Evolutionary conservation across 768 basidiomycete genomes (phyloP).

Genomic region (Mycena galopus): DNA sequence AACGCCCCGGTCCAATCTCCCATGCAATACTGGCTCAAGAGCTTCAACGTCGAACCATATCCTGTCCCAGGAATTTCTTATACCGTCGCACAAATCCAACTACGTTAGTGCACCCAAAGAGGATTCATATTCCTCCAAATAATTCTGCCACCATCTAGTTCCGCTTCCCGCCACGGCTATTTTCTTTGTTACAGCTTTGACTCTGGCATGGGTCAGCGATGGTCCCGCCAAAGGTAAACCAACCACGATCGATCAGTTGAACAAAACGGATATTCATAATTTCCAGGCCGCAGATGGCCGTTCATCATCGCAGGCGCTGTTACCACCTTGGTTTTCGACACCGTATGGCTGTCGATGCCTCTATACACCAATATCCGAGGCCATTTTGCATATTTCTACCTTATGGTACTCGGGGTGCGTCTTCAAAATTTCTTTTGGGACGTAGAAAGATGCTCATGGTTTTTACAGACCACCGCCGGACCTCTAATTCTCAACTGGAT

Average conservation of each 20-base stretch:
- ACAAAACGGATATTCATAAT: neutral
- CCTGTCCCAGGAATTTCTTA: conserved; percentile 33
- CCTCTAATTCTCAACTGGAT: conserved; percentile 39
- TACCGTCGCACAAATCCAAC: conserved; percentile 35
- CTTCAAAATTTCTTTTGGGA: neutral
- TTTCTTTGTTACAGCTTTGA: conserved; percentile 31
- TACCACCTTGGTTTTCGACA: conserved; percentile 26
- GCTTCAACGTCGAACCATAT: conserved; percentile 37
- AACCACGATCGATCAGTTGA: neutral
- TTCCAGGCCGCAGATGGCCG: conserved; percentile 31
- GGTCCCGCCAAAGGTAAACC: conserved; percentile 30
- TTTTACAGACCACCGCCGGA: conserved; percentile 30
- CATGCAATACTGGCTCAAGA: conserved; percentile 38
- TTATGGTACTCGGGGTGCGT: conserved; percentile 35
- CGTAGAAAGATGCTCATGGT: neutral
- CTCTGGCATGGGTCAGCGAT: conserved; percentile 35
- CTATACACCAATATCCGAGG: conserved; percentile 30
- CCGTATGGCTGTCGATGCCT: conserved; percentile 31
- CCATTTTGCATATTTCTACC: conserved; percentile 39
- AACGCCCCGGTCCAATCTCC: conserved; percentile 33
- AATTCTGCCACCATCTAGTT: conserved; percentile 13
- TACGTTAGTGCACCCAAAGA: conserved; percentile 18
- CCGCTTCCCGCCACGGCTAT: conserved; percentile 35
- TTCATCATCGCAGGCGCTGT: conserved; percentile 29
- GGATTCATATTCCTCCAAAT: neutral